Evolutionary conservation across 2,329 filamentous ascomycete genomes (phyloP).

Genomic region (Clonostachys rosea): DNA sequence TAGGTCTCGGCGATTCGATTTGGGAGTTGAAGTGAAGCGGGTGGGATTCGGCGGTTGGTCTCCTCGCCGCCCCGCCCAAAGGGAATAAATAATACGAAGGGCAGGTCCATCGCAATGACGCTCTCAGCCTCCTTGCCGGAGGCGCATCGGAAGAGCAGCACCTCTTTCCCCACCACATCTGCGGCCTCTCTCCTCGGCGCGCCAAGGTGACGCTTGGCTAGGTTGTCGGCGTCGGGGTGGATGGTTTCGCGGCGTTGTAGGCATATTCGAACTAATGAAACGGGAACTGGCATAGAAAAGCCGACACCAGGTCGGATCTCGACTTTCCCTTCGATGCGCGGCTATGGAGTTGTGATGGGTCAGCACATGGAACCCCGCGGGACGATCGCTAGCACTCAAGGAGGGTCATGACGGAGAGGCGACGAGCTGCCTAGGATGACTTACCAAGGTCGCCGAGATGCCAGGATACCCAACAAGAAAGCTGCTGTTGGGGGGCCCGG

Average conservation of each 20-base stretch:
- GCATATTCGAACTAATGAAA: slow-evolving; percentile 92
- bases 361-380: not conserved
- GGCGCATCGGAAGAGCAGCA: slow-evolving; percentile 83
- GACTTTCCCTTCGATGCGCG: slow-evolving; percentile 95
- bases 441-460: slow-evolving; percentile 93
- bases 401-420: not conserved
- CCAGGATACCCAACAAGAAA: slow-evolving; percentile 96
- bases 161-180: slow-evolving; percentile 93
- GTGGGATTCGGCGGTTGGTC: slow-evolving; percentile 82
- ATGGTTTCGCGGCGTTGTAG: slow-evolving; percentile 93
- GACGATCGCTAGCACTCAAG: not conserved
- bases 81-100: slow-evolving; percentile 95
- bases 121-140: slow-evolving; percentile 81
- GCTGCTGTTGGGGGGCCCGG: slow-evolving; percentile 93
- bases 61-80: slow-evolving; percentile 90
- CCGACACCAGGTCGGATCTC: slow-evolving; percentile 87
- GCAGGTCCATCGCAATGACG: slow-evolving; percentile 92
- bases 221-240: slow-evolving; percentile 90
- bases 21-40: slow-evolving; percentile 84
- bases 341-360: slow-evolving; percentile 44
- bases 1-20: slow-evolving; percentile 94
- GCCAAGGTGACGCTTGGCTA: slow-evolving; percentile 87
- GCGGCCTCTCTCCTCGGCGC: slow-evolving; percentile 86
- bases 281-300: slow-evolving; percentile 80
- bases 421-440: slow-evolving; percentile 26